Evolutionary conservation across 1,139 yeast species (phyloP).

Genomic region (Taphrina flavorubra): DNA sequence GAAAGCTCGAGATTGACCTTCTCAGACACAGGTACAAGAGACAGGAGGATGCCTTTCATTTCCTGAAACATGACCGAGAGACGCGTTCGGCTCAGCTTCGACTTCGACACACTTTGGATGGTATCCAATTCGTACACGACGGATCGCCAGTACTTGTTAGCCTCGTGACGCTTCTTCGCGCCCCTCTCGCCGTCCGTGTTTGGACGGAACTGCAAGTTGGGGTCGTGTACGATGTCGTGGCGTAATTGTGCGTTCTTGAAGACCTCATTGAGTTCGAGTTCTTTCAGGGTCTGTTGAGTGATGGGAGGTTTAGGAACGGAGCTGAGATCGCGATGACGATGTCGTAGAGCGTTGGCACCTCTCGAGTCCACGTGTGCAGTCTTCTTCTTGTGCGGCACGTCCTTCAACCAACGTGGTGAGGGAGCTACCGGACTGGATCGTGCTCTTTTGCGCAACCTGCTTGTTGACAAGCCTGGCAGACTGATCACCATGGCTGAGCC

Average conservation of each 20-base stretch:
- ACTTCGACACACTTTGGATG: slow-evolving; percentile 51
- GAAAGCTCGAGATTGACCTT: slow-evolving; percentile 71
- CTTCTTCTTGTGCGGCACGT: not conserved
- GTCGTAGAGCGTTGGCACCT: not conserved
- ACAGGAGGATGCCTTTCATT: slow-evolving; percentile 73
- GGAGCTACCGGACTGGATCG: not conserved
- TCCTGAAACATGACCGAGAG: slow-evolving; percentile 72
- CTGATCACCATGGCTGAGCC: not conserved
- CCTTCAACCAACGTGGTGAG: slow-evolving; percentile 5
- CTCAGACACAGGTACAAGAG: slow-evolving; percentile 79
- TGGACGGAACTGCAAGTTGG: slow-evolving; percentile 89
- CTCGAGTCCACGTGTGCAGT: not conserved
- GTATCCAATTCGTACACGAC: slow-evolving; percentile 46
- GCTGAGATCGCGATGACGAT: not conserved
- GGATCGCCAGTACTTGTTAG: slow-evolving; percentile 76
- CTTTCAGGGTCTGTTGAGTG: slow-evolving; percentile 78
- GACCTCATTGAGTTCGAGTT: slow-evolving; percentile 86
- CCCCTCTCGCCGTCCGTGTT: slow-evolving; percentile 92
- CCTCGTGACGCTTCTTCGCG: slow-evolving; percentile 70
- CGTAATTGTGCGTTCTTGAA: slow-evolving; percentile 89
- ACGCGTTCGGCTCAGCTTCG: slow-evolving; percentile 50
- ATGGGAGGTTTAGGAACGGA: slow-evolving; percentile 66
- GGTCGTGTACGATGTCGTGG: slow-evolving; percentile 91
- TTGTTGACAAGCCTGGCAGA: not conserved
- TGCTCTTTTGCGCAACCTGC: slow-evolving; percentile 2